These are phyloP conservation scores for Picea glauca DNA, from an alignment of 75 land plant genomes.

Conservation along the genomic window DNA sequence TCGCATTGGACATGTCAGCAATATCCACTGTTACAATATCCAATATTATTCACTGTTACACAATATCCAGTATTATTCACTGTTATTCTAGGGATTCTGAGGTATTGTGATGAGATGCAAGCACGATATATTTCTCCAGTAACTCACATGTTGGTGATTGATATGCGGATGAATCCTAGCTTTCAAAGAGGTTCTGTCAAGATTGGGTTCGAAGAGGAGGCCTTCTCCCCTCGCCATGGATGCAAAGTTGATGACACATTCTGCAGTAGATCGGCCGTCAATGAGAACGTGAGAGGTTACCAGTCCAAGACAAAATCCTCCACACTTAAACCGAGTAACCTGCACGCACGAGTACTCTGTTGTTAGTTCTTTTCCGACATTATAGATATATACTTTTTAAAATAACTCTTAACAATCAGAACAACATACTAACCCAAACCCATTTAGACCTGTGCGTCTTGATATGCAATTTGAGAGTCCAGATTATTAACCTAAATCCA, in stretches of 20 bases:
- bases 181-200: slow-evolving; percentile 30
- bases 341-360: neutral
- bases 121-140: too few species aligned
- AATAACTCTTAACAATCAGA: neutral
- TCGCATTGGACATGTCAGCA: too few species aligned
- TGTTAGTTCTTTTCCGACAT: neutral
- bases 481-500: too few species aligned
- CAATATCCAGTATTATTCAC: too few species aligned
- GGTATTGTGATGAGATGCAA: too few species aligned
- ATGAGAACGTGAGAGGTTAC: slow-evolving; percentile 35
- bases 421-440: neutral
- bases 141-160: slow-evolving; percentile 33
- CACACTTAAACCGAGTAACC: slow-evolving; percentile 54
- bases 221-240: slow-evolving; percentile 32
- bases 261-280: slow-evolving; percentile 37
- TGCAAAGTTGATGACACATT: slow-evolving; percentile 30
- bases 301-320: slow-evolving; percentile 46
- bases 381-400: neutral
- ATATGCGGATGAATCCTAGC: slow-evolving; percentile 44
- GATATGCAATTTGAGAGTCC: too few species aligned
- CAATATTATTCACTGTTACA: too few species aligned
- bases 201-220: slow-evolving; percentile 14
- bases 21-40: too few species aligned
- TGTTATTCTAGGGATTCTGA: too few species aligned
- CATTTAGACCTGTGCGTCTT: too few species aligned